Percentiles rank a stretch among this genome's conserved stretches.
phyloP scores from a whole-genome alignment of 257 asterid genomes.

The Przewalskia tangutica region DNA sequence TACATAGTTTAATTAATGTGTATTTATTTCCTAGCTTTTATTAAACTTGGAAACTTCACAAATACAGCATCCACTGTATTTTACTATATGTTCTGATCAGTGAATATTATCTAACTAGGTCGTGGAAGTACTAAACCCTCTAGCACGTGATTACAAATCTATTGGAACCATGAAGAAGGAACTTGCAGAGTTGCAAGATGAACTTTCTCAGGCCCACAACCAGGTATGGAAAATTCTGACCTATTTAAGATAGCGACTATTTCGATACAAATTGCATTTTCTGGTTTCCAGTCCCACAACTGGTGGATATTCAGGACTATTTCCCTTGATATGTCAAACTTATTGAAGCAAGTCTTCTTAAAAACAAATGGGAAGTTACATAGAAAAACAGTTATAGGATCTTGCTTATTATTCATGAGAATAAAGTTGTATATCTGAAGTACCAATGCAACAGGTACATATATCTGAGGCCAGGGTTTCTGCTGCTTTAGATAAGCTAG shows the following conservation, averaged over 20 bases:
- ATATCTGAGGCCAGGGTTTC: slow-evolving; percentile 86
- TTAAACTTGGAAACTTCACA: neutral
- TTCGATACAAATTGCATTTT: neutral
- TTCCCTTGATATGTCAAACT: neutral
- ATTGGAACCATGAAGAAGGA: slow-evolving; percentile 81
- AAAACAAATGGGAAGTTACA: neutral
- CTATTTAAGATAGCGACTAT: neutral
- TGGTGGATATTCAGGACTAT: neutral
- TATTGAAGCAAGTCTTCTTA: neutral
- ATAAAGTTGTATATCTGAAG: neutral
- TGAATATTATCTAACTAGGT: slow-evolving; percentile 29
- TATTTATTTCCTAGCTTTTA: neutral
- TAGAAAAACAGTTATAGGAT: neutral
- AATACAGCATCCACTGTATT: neutral
- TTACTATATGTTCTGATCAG: neutral
- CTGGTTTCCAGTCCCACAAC: neutral
- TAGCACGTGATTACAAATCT: slow-evolving; percentile 91
- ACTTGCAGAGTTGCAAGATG: slow-evolving; percentile 80
- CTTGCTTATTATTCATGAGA: neutral
- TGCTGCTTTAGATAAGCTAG: slow-evolving; percentile 86
- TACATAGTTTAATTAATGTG: slow-evolving; percentile 7
- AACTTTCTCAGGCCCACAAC: slow-evolving; percentile 65
- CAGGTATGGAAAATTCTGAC: slow-evolving; percentile 35
- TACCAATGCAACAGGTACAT: slow-evolving; percentile 51
- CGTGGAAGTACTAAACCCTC: slow-evolving; percentile 83